Base-by-base conservation (phyloP, 192 early-diverging fungal species). In the Backusella circina region DNA sequence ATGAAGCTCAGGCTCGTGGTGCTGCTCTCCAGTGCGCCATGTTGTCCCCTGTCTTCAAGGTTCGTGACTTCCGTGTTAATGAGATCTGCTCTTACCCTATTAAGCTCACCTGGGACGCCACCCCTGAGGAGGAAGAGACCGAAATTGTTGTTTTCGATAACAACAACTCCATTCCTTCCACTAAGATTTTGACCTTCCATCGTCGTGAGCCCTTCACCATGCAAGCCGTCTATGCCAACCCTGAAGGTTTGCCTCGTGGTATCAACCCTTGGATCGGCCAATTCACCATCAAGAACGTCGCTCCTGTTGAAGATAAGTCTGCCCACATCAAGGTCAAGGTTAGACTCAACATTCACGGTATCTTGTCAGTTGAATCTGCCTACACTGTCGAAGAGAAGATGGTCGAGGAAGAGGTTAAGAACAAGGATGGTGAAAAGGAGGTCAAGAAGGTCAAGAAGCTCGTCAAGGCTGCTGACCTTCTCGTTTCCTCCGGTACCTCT, bases 11-110 rank as follows among this genome's bases (percentile, higher is more conserved):
- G 79, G 92, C 97, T 33, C 95, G 97, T 80, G 97, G 97, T 78
- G 94, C 93, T 75, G 97, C 96, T 36, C 87, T 99, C 50, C 93
- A 96, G 87, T 99, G 97, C 86, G 97, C 97, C 80, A 97, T 99
- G 81, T 84, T 95, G 64, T 97, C 96, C 28, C 97, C 97, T 1
- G 93, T 94, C 38, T 98, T 99, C 94, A 96, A 95, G 80, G 97
- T 99, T 78, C 95, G 97, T 70, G 97, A 99, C 51, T 98, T 99
- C 81, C 79, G 89, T 47, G 91, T 99, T 68, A 90, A 95, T 80
- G 97, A 99, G 88, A 89, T 94, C 82, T 93, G 92, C 68, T 79
- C 84, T 65, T 95, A 97, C 80, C 95, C 95, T 71, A 92, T 98
- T 84, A 91, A 94, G 83, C 88, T 99, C 78, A 83, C 85, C 70